These are phyloP conservation scores for Bretziella fagacearum DNA, from an alignment of 2,329 filamentous ascomycete genomes.

Conservation along the genomic window DNA sequence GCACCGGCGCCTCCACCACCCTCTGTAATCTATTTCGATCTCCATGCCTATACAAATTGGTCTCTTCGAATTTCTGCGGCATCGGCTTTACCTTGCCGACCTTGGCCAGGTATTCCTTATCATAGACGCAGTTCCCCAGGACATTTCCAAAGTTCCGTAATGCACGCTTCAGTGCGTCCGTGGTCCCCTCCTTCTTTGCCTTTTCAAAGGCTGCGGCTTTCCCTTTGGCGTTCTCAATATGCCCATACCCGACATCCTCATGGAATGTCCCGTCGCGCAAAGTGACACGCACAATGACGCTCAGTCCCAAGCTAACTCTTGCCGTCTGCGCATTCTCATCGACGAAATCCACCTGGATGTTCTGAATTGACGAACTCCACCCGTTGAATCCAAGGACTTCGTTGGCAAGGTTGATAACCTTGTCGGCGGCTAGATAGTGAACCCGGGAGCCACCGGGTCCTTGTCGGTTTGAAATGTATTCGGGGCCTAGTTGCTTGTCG, in stretches of 20 bases:
- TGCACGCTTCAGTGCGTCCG: conserved; percentile 80
- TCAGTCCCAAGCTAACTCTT: conserved; percentile 70
- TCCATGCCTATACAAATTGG: conserved; percentile 64
- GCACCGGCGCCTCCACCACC: background rate
- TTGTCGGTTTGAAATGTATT: conserved; percentile 77
- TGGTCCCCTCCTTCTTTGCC: conserved; percentile 94
- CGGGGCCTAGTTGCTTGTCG: conserved; percentile 85
- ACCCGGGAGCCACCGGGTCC: conserved; percentile 75
- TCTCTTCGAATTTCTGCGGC: conserved; percentile 54
- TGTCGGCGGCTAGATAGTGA: conserved; percentile 89
- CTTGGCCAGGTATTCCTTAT: conserved; percentile 80
- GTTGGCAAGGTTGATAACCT: conserved; percentile 87
- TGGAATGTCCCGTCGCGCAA: conserved; percentile 89
- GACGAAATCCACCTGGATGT: conserved; percentile 88
- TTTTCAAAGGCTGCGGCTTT: conserved; percentile 97
- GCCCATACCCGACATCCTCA: conserved; percentile 92
- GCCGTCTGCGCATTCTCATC: conserved; percentile 66
- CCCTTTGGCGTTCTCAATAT: conserved; percentile 88
- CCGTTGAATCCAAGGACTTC: conserved; percentile 95
- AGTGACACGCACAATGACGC: conserved; percentile 79
- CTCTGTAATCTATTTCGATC: conserved; percentile 26
- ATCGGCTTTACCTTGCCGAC: conserved; percentile 78
- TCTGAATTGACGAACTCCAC: conserved; percentile 92
- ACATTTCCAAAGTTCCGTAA: conserved; percentile 89
- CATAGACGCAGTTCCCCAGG: conserved; percentile 95